Conservation (phyloP, 441 rosid species). For the Populus hybrid region DNA sequence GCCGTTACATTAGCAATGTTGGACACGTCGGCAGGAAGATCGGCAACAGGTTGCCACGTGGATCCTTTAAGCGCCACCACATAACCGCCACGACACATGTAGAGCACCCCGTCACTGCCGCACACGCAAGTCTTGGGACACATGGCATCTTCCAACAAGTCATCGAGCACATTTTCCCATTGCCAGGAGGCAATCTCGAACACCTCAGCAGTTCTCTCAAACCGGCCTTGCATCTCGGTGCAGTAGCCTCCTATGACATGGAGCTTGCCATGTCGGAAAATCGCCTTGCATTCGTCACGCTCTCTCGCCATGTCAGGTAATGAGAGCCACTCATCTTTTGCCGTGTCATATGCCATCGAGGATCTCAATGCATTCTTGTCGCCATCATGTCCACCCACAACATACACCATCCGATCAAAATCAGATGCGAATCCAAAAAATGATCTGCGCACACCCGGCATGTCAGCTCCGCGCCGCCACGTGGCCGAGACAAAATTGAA, state of each 20-base stretch:
- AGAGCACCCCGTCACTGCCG: slow-evolving; percentile 22
- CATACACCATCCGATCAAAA: slow-evolving; percentile 45
- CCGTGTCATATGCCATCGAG: slow-evolving; percentile 50
- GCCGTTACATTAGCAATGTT: slow-evolving; percentile 27
- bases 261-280: slow-evolving; percentile 55
- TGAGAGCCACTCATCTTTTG: slow-evolving; percentile 41
- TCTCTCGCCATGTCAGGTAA: slow-evolving; percentile 65
- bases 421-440: slow-evolving; percentile 69
- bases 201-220: slow-evolving; percentile 38
- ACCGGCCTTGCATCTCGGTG: slow-evolving; percentile 62
- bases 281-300: slow-evolving; percentile 61
- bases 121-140: slow-evolving; percentile 36
- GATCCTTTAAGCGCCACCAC: slow-evolving; percentile 17
- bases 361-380: slow-evolving; percentile 62
- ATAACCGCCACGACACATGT: slow-evolving; percentile 35
- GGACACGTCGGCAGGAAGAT: slow-evolving; percentile 45
- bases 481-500: slow-evolving; percentile 40
- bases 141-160: slow-evolving; percentile 20
- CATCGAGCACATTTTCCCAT: slow-evolving; percentile 41
- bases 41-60: slow-evolving; percentile 43
- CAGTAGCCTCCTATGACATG: slow-evolving; percentile 62
- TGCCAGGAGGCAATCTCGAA: slow-evolving; percentile 38
- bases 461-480: slow-evolving; percentile 59
- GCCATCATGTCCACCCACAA: slow-evolving; percentile 69
- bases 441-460: slow-evolving; percentile 58